Base-by-base conservation (phyloP, 2,329 filamentous ascomycete species). In the Xenosphaeropsis pyriputrescens region DNA sequence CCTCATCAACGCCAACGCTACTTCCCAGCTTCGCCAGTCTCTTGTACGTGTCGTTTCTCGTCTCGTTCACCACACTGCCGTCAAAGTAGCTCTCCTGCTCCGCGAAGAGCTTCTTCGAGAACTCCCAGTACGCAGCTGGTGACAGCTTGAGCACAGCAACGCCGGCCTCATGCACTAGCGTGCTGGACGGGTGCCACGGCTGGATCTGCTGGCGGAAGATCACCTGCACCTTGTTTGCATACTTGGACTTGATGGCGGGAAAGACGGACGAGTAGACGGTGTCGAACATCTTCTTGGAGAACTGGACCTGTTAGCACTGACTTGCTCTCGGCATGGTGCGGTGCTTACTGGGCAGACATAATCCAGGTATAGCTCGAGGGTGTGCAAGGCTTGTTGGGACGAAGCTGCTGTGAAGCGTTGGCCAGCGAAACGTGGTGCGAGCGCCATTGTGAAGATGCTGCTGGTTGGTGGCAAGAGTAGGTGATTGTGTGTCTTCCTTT, bases 141-240 rank as follows among this genome's bases (percentile, higher is more conserved):
- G 74, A 64, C 6, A 85, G 58, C 37, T 70, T 72, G 48, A 89
- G 68, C 1, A 95, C 85, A 2, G 86, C 89, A 22, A 85, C 71
- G 3, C 67, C 88, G 22, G 86, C 82, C 68, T 96, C 89, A 63
- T 89, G 84, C 39, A 73, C 67, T 9, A 86, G 68, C 6, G 81
- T 86, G 31, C 76, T 86, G 15, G 81, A 85, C 2, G 89, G 89
- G 61, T 96, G 88, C 89, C 89, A 94, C 12, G 86, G 85, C 63
- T 94, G 86, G 51, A 95, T 75, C 57, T 94, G 86, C 57, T 89
- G 88, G 36, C 88, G 80, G 67, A 95, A 84, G 52, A 96, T 72
- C 48, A 93, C 67, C 49, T 82, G 70, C 2, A 94, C 62, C 43
- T 67, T 68, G 42, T 64, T 47, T 17, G 62, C 49, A 45, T 81